Percentiles rank a stretch among this genome's conserved stretches.
These are phyloP conservation scores for Vigna reflexopilosa DNA, from an alignment of 306 rosid genomes.

Conservation along the genomic window DNA sequence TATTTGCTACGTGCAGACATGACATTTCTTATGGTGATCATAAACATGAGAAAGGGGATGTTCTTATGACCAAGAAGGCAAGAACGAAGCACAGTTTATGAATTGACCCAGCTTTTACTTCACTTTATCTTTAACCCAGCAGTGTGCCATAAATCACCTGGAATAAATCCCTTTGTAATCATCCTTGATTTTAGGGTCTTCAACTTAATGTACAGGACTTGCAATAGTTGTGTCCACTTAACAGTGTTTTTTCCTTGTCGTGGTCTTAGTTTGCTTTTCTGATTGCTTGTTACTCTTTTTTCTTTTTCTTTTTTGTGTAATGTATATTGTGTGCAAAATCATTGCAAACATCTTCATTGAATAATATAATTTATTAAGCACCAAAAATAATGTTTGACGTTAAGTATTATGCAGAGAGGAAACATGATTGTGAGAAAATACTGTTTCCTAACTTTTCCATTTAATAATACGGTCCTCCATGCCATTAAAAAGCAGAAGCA, in stretches of 20 bases:
- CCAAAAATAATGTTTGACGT: neutral
- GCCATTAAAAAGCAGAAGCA: neutral
- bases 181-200: neutral
- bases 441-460: neutral
- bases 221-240: neutral
- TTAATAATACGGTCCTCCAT: neutral
- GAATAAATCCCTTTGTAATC: neutral
- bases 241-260: neutral
- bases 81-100: neutral
- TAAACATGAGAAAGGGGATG: neutral
- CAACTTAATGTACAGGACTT: neutral
- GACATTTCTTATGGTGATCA: conserved; percentile 3
- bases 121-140: neutral
- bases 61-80: neutral
- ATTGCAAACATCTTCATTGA: neutral
- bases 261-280: neutral
- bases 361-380: neutral
- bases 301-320: neutral
- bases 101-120: neutral
- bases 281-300: neutral
- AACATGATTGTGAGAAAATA: neutral
- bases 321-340: neutral
- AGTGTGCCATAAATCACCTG: neutral
- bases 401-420: neutral
- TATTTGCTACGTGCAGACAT: neutral